Percentiles rank a stretch among this genome's conserved stretches.
Evolutionary conservation across 2,329 filamentous ascomycete genomes (phyloP).

Genomic region (Rhinocladiella similis): DNA sequence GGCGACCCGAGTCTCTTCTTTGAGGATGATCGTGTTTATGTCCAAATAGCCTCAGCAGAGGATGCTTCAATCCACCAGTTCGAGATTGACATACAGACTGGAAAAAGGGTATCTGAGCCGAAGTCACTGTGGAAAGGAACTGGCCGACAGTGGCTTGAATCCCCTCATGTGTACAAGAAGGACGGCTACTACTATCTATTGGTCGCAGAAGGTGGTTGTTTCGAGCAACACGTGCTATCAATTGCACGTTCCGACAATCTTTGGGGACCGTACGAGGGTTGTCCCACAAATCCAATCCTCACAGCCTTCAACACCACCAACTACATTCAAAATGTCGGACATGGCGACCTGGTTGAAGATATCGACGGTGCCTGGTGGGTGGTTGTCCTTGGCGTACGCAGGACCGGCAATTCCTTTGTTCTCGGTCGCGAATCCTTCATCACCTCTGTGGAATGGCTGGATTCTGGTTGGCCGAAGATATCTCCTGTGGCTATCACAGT

Average conservation of each 20-base stretch:
- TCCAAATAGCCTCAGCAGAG: constrained; percentile 37
- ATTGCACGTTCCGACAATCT: constrained; percentile 46
- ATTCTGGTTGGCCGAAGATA: constrained; percentile 34
- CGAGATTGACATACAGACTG: constrained; percentile 33
- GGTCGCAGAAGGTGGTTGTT: constrained; percentile 56
- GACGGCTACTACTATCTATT: constrained; percentile 56
- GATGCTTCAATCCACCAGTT: constrained; percentile 25
- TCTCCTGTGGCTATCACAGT: not conserved
- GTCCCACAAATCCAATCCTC: constrained; percentile 58
- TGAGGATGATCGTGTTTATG: constrained; percentile 55
- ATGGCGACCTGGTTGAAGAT: constrained; percentile 52
- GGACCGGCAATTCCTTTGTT: constrained; percentile 41
- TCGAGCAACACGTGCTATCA: constrained; percentile 31
- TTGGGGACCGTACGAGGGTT: constrained; percentile 64
- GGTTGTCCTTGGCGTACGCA: constrained; percentile 48
- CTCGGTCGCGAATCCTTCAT: constrained; percentile 55
- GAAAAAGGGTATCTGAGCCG: constrained; percentile 54
- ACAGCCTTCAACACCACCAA: constrained; percentile 52
- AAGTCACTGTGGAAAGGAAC: constrained; percentile 64
- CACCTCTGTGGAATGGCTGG: constrained; percentile 50
- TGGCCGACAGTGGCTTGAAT: constrained; percentile 47
- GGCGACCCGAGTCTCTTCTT: constrained; percentile 58
- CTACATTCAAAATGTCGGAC: constrained; percentile 53
- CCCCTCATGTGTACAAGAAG: constrained; percentile 55
- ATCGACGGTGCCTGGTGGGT: constrained; percentile 49